phyloP scores from a whole-genome alignment of 495 filamentous ascomycete species.

The Lasiosphaeris hirsuta region DNA sequence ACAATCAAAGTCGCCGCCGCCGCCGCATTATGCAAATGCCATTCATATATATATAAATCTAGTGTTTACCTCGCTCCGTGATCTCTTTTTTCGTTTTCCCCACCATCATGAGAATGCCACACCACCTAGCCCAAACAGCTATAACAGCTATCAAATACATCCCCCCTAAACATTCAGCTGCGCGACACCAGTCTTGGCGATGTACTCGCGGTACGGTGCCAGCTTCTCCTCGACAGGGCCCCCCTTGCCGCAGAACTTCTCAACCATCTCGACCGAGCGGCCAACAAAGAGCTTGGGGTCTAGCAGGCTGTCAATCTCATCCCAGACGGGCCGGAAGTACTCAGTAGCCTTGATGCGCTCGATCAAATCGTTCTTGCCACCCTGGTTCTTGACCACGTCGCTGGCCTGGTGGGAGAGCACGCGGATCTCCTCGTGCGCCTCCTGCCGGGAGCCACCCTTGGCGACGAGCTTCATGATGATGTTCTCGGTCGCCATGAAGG shows the following conservation, averaged over 20 bases:
- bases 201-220: conserved; percentile 23
- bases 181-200: conserved; percentile 22
- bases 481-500: conserved; percentile 65
- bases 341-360: conserved; percentile 67
- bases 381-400: conserved; percentile 72
- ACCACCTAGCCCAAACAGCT: too few species aligned
- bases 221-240: conserved; percentile 26
- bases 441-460: conserved; percentile 75
- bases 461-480: conserved; percentile 85
- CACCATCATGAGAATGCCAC: too few species aligned
- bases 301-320: conserved; percentile 70
- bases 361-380: conserved; percentile 78
- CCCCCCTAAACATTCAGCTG: conserved; percentile 16
- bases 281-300: conserved; percentile 71
- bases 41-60: too few species aligned
- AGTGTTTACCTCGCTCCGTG: too few species aligned
- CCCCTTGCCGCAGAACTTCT: conserved; percentile 37
- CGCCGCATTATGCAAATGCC: too few species aligned
- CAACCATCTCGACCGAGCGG: conserved; percentile 42
- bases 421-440: conserved; percentile 89
- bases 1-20: too few species aligned
- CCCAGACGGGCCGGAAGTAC: conserved; percentile 82
- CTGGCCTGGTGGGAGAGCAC: conserved; percentile 84
- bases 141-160: too few species aligned
- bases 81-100: too few species aligned